Base-by-base conservation (phyloP, 2,329 filamentous ascomycete genomes). In the Chrysosporium keratinophilum region DNA sequence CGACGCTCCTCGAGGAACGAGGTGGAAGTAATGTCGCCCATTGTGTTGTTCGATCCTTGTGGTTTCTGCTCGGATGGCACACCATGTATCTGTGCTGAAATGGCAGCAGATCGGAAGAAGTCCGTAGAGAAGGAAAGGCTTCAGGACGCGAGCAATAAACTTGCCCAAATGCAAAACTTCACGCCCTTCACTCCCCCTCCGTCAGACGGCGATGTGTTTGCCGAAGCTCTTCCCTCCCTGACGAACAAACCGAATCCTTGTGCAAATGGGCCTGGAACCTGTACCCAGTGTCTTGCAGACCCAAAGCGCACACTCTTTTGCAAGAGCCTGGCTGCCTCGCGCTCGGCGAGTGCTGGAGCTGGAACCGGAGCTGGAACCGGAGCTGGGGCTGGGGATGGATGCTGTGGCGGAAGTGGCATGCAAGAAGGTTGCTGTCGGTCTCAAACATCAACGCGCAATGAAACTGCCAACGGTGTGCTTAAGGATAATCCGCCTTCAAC, bases 41-140 rank as follows among this genome's bases (percentile, higher is more conserved):
- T 66, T 17, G 64, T 69, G n/a, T 72, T 78, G 4, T 78, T 80
- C 57, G 87, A 91, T 61, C 78, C 80, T 17, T 93, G 87, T 66
- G 87, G 87, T 5, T 93, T 93, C 71, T 93, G 87, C 69, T 81
- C 84, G 57, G 85, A 90, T 56, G 86, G 85, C 3, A 89, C 84
- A 0, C 87, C 87, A 61, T 93, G 87, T 64, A 82, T 89, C 59
- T 93, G 87, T 67, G 87, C 86, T 20, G 87, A 90, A 59, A 74
- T 77, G 69, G 71, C 72, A 2, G 71, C 71, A 6, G 73, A 74
- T 55, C 67, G 23, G 23, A 28, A 28, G 23, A 28, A 67, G 59
- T 67, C 68, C 58, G 63, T 53, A 63, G 57, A 66, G 58, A 55
- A 64, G 56, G 73, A 58, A 78, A 79, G 66, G 76, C 72, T 61